A percentile compares a stretch with the other conserved stretches of the same genome.
Evolutionary conservation across 78 protist species (phyloP).

Genomic region (Dictyostelium discoideum): DNA sequence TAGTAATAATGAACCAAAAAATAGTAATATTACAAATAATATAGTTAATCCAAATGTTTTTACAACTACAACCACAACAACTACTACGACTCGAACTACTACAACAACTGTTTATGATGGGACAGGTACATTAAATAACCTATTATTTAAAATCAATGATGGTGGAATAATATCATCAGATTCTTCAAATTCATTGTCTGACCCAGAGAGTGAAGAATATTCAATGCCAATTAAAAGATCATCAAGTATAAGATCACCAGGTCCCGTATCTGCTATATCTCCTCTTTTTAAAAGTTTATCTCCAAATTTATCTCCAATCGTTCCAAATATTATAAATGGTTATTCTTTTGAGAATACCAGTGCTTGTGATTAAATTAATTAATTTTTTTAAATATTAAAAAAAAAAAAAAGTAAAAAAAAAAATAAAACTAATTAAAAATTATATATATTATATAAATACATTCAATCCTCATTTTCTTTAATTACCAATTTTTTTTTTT

Average conservation of each 20-base stretch:
- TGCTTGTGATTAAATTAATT: neutral
- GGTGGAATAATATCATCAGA: neutral
- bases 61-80: neutral
- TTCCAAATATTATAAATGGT: neutral
- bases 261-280: neutral
- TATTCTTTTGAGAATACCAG: neutral
- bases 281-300: neutral
- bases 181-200: neutral
- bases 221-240: neutral
- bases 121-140: neutral
- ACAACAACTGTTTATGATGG: neutral
- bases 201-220: neutral
- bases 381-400: neutral
- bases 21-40: neutral
- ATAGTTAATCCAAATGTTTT: neutral
- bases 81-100: neutral
- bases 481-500: no score
- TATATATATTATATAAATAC: no score
- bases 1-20: neutral
- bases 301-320: neutral
- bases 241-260: neutral
- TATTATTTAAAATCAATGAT: neutral
- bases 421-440: neutral
- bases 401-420: neutral
- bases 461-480: no score